These are phyloP conservation scores for Hypholoma sublateritium DNA, from an alignment of 768 basidiomycete genomes.

Conservation along the genomic window DNA sequence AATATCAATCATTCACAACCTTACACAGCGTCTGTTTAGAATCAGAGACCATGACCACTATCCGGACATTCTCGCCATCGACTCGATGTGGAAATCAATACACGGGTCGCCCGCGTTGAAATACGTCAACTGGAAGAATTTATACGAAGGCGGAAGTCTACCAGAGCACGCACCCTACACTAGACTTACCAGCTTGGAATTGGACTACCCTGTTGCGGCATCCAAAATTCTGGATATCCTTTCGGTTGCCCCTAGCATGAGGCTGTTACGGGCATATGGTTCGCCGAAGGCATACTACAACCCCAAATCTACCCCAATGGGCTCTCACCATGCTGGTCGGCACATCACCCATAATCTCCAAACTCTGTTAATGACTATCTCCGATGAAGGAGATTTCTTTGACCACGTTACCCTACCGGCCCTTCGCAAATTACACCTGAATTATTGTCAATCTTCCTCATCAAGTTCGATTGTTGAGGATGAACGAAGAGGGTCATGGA, in stretches of 20 bases:
- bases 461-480: background rate
- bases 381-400: background rate
- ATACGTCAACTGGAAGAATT: slow-evolving; percentile 3
- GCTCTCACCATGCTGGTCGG: background rate
- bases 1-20: background rate
- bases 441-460: background rate
- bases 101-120: background rate
- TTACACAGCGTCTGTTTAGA: background rate
- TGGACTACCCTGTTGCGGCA: background rate
- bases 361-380: background rate
- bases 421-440: slow-evolving; percentile 1
- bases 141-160: background rate
- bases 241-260: background rate
- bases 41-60: background rate
- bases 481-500: background rate
- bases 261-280: background rate
- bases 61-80: background rate
- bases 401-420: background rate
- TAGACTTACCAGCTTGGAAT: background rate
- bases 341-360: background rate
- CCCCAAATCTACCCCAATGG: background rate
- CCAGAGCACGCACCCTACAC: slow-evolving; percentile 1
- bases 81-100: background rate
- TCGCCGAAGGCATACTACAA: background rate
- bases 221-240: background rate